These are phyloP conservation scores for Cinnamomum chago DNA, from an alignment of 164 flowering plant species.

Conservation along the genomic window DNA sequence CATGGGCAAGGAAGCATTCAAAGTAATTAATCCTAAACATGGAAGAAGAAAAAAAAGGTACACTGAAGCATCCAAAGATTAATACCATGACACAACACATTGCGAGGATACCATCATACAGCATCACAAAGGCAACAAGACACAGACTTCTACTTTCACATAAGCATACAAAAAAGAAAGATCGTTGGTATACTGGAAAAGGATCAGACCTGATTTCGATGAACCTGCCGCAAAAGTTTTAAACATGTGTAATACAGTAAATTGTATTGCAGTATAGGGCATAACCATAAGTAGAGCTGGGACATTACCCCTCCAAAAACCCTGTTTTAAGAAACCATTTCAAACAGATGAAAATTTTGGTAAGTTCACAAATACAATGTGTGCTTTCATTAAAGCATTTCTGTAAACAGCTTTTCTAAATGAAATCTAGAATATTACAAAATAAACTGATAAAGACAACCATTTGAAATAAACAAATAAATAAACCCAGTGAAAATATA, in stretches of 20 bases:
- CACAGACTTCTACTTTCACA: not conserved
- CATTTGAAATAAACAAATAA: too few relatives aligned
- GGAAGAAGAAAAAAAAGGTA: not conserved
- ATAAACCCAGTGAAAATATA: too few relatives aligned
- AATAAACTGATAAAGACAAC: too few relatives aligned
- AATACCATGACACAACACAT: not conserved
- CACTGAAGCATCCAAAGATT: not conserved
- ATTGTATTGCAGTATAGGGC: constrained; percentile 96
- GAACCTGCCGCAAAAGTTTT: constrained; percentile 87
- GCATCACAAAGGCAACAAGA: too few relatives aligned
- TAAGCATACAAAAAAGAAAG: not conserved
- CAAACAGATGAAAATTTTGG: not conserved
- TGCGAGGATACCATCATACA: not conserved
- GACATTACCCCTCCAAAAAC: constrained; percentile 99
- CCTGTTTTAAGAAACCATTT: constrained; percentile 40
- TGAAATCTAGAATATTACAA: too few relatives aligned
- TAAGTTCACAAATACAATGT: too few relatives aligned
- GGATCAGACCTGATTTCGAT: constrained; percentile 68
- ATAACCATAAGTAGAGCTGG: constrained; percentile 97
- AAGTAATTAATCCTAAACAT: not conserved
- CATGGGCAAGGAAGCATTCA: not conserved
- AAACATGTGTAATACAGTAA: constrained; percentile 72
- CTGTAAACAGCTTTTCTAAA: not conserved
- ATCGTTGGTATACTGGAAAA: not conserved
- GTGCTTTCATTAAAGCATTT: not conserved